Conservation (phyloP, 192 early-diverging fungal genomes). For the Haplosporangium gracile region DNA sequence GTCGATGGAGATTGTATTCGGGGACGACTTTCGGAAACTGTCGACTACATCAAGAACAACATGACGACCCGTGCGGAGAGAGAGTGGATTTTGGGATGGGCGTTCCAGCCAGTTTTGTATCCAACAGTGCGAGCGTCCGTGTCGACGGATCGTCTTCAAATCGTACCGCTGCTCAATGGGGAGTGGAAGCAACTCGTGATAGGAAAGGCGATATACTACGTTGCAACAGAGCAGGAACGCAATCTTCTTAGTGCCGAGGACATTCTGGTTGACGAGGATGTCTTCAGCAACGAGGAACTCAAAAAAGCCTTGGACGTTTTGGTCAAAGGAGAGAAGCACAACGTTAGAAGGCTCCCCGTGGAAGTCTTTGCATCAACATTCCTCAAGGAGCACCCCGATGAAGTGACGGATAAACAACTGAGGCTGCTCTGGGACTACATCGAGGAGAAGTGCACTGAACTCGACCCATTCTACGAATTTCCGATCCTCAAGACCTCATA, state of each 20-base stretch:
- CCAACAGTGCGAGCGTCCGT: background rate
- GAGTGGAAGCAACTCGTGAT: background rate
- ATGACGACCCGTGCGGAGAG: background rate
- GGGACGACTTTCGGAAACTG: background rate
- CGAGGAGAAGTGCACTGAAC: background rate
- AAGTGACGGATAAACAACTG: background rate
- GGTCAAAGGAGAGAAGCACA: background rate
- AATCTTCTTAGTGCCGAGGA: background rate
- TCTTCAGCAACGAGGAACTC: background rate
- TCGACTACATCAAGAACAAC: too few species aligned
- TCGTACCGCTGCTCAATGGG: conserved; percentile 22
- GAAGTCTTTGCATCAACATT: background rate
- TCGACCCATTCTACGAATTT: conserved; percentile 2
- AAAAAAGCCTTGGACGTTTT: background rate
- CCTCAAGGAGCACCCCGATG: background rate
- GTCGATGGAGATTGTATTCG: conserved; percentile 11
- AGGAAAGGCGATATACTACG: too few species aligned
- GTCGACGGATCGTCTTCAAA: background rate
- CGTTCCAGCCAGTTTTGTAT: background rate
- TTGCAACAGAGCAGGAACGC: too few species aligned
- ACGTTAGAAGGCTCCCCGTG: too few species aligned
- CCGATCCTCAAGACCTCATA: conserved; percentile 5
- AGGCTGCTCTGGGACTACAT: background rate
- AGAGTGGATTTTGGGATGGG: conserved; percentile 15
- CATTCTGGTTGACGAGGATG: conserved; percentile 11